A percentile compares a stretch with the other conserved stretches of the same genome.
These are phyloP conservation scores for Zygosaccharomyces rouxii DNA, from an alignment of 805 yeast species.

Conservation along the genomic window DNA sequence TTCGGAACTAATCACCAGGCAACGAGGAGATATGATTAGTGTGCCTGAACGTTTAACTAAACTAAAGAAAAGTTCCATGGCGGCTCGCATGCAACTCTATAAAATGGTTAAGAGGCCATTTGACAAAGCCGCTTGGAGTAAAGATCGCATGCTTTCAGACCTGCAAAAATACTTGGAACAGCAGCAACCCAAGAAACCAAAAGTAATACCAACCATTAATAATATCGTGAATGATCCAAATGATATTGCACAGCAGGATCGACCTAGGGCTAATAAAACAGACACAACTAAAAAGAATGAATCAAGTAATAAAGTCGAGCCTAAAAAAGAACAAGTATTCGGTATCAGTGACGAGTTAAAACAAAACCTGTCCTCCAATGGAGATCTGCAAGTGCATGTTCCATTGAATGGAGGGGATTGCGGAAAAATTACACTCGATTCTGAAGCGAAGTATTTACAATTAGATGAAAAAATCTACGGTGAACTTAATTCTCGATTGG, in stretches of 20 bases:
- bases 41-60: constrained; percentile 19
- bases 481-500: background rate
- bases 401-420: background rate
- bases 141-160: constrained; percentile 14
- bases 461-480: constrained; percentile 7
- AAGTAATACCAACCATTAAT: background rate
- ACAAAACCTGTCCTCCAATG: background rate
- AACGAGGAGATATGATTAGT: constrained; percentile 38
- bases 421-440: constrained; percentile 15
- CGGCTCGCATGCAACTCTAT: constrained; percentile 22
- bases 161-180: constrained; percentile 16
- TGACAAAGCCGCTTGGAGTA: constrained; percentile 10
- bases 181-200: background rate
- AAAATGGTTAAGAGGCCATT: constrained; percentile 19
- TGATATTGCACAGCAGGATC: background rate
- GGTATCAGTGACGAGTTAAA: background rate
- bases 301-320: background rate
- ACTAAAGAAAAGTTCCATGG: constrained; percentile 20
- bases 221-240: background rate
- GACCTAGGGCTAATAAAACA: background rate
- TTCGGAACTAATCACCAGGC: constrained; percentile 47
- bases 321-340: background rate
- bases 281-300: background rate
- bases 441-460: constrained; percentile 14
- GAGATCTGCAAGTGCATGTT: constrained; percentile 5